A percentile compares a stretch with the other conserved stretches of the same genome.
Conservation (phyloP, 2,329 filamentous ascomycete genomes). For the Hymenoscyphus scutula region DNA sequence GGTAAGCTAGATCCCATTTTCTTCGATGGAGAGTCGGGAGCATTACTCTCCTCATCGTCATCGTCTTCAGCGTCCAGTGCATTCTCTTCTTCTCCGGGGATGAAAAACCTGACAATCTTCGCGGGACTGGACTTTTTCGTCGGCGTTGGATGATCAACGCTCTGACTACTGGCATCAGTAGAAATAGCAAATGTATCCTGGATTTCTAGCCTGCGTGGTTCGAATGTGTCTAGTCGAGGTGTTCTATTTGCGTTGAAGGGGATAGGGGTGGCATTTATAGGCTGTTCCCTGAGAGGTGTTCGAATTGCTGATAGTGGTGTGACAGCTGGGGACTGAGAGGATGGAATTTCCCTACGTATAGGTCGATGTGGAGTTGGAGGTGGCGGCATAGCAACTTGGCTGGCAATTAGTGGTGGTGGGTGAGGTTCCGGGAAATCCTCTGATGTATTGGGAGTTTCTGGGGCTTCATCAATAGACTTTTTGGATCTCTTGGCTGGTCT, state of each 20-base stretch:
- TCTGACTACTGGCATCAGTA: conserved; percentile 23
- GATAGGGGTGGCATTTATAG: conserved; percentile 28
- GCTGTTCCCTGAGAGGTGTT: conserved; percentile 26
- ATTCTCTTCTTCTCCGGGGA: conserved; percentile 19
- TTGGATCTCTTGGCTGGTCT: not conserved
- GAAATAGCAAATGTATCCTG: conserved; percentile 30
- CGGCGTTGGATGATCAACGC: conserved; percentile 20
- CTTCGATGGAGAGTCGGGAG: not conserved
- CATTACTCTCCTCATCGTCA: not conserved
- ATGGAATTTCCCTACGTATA: conserved; percentile 32
- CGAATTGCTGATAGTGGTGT: conserved; percentile 30
- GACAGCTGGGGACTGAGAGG: conserved; percentile 35
- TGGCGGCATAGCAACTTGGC: conserved; percentile 23
- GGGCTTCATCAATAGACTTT: not conserved
- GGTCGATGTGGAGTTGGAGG: conserved; percentile 31
- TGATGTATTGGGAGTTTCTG: not conserved
- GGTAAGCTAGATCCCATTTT: not conserved
- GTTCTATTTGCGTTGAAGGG: conserved; percentile 24
- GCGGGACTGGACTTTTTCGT: conserved; percentile 27
- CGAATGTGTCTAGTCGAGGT: conserved; percentile 14
- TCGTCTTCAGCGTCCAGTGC: not conserved
- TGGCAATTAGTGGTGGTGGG: not conserved
- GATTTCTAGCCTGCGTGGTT: conserved; percentile 27
- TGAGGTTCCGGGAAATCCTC: not conserved
- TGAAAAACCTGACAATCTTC: conserved; percentile 32